Evolutionary conservation across 2,329 filamentous ascomycete genomes (phyloP), one percentile per base, ranked within the genome.

Genomic region (Stemphylium lycopersici): DNA sequence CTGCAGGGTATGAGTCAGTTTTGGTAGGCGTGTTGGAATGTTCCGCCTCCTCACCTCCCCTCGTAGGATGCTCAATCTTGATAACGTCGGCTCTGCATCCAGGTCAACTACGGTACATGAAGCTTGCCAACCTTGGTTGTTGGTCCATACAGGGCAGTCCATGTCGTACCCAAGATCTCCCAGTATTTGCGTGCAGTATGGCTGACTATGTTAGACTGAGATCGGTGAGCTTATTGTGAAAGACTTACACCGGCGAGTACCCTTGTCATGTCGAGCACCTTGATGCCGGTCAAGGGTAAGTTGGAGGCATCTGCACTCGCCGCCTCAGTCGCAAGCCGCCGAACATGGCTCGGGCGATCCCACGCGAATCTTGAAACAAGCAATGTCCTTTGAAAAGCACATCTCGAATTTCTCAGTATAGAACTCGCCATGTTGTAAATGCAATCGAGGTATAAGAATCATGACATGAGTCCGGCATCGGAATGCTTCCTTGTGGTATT

Each of bases 161-260:
- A 40, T 63, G 54, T 58, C 86, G 75, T 86, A 96, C 93, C 95
- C 95, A 66, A 99, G 83, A 77, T 99, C 95, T 52, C 93, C 95
- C 8, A 99, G 79, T 48, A 99, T 97, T 75, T 99, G 95, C 33
- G 95, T 98, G 69, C 92, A 97, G 72, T 98, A 98, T 62, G 95
- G 95, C 91, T 98, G 68, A 12, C 52, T 5, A 6, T 33, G 52
- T 75, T 32, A 75, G 68, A 52, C 11, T n/a, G 32, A 8, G 2
- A 18, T n/a, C 10, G 33, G 4, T 4, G 2, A 3, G 11, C 15
- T 4, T 6, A 0, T 10, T 8, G 15, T 12, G 1, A 1, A 15
- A 15, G 2, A 83, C 89, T 78, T 81, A 97, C 93, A 52, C 95
- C 95, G 59, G 95, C 95, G 61, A 99, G 79, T 1, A 99, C 95